Evolutionary conservation across 2,329 filamentous ascomycete species (phyloP).

Genomic region (Chaetomium strumarium): DNA sequence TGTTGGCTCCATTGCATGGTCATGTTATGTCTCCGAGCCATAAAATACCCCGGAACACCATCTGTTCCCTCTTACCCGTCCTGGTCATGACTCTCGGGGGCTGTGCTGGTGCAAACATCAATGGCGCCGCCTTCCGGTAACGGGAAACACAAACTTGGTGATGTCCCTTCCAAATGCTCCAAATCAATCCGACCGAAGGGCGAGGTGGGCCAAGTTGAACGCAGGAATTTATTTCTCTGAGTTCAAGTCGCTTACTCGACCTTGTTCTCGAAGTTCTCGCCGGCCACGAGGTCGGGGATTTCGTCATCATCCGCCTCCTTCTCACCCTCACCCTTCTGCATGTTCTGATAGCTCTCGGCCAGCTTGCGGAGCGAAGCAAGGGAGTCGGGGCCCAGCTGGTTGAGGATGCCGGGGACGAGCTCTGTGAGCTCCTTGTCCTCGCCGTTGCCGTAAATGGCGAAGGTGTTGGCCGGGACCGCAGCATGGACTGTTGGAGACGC

Average conservation of each 20-base stretch:
- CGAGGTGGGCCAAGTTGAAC: slow-evolving; percentile 9
- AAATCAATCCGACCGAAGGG: neutral
- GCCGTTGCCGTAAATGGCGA: slow-evolving; percentile 97
- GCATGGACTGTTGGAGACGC: slow-evolving; percentile 69
- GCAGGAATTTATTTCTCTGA: slow-evolving; percentile 9
- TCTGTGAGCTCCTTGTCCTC: slow-evolving; percentile 99
- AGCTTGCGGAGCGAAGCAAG: slow-evolving; percentile 96
- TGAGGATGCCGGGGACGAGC: slow-evolving; percentile 97
- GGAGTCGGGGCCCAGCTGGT: slow-evolving; percentile 98
- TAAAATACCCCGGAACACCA: slow-evolving; percentile 5
- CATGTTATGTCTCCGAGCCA: slow-evolving; percentile 1
- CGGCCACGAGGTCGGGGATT: slow-evolving; percentile 94
- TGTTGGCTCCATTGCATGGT: neutral
- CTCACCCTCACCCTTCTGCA: slow-evolving; percentile 88
- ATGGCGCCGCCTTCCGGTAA: slow-evolving; percentile 20
- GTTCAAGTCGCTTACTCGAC: slow-evolving; percentile 62
- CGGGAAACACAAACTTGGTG: slow-evolving; percentile 14
- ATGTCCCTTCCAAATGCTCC: slow-evolving; percentile 8
- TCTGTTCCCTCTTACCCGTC: slow-evolving; percentile 20
- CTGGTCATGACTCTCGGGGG: slow-evolving; percentile 13
- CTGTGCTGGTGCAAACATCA: slow-evolving; percentile 21
- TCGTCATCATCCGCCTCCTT: slow-evolving; percentile 81
- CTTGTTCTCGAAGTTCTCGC: slow-evolving; percentile 97
- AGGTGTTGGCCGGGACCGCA: slow-evolving; percentile 95
- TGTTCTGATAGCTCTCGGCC: slow-evolving; percentile 98